Percentiles rank a stretch among this genome's conserved stretches.
These are phyloP conservation scores for Lippia alba DNA, from an alignment of 305 asterid species.

Conservation along the genomic window DNA sequence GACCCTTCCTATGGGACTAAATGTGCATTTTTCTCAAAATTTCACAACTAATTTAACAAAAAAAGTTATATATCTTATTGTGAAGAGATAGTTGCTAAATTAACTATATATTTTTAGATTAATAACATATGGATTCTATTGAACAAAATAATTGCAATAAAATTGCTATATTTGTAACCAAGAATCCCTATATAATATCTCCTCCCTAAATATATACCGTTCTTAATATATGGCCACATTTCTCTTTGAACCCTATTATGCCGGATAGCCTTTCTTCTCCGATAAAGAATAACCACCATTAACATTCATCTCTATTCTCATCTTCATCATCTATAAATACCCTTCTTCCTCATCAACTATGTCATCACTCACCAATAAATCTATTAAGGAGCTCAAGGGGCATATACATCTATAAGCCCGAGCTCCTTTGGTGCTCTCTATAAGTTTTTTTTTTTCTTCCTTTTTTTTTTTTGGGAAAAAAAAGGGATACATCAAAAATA, in stretches of 20 bases:
- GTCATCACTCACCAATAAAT: conserved; percentile 28
- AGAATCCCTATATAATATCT: background rate
- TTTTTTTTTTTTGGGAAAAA: background rate
- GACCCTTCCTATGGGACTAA: too few species aligned
- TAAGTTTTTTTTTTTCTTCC: too few species aligned
- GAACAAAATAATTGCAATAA: too few species aligned
- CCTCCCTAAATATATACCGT: background rate
- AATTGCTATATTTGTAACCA: background rate
- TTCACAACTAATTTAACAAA: too few species aligned
- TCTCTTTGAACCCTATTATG: background rate
- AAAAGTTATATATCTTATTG: too few species aligned
- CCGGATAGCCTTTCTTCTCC: background rate
- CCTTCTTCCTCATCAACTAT: background rate
- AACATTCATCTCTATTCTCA: background rate
- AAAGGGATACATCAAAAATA: background rate
- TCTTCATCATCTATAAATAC: conserved; percentile 6
- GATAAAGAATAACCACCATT: background rate
- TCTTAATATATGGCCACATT: background rate
- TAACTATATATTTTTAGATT: background rate
- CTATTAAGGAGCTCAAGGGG: background rate
- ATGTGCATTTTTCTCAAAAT: too few species aligned
- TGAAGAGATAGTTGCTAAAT: too few species aligned
- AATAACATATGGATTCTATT: background rate
- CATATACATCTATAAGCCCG: background rate
- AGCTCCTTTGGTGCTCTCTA: conserved; percentile 5